Percentiles rank a stretch among this genome's conserved stretches.
Evolutionary conservation across 2,329 filamentous ascomycete genomes (phyloP).

Genomic region (Colletotrichum navitas): DNA sequence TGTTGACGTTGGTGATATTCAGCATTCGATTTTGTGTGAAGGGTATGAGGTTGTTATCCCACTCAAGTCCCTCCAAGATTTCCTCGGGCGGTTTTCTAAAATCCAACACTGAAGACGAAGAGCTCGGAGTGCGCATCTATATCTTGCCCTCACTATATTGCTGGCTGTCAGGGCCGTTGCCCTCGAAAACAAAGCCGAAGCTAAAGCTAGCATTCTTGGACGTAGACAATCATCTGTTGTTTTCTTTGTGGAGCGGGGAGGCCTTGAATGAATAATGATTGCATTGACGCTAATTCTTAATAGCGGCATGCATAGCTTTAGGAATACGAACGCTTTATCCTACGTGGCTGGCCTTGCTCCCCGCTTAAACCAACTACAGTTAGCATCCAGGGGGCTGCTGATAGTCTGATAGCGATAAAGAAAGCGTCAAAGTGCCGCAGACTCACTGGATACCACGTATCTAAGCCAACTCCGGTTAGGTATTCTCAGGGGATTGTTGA

Average conservation of each 20-base stretch:
- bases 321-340: neutral
- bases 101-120: neutral
- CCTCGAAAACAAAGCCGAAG: neutral
- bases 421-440: neutral
- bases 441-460: too few relatives aligned
- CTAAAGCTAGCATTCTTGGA: neutral
- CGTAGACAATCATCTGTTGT: too few relatives aligned
- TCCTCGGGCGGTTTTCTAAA: too few relatives aligned
- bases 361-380: neutral
- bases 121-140: neutral
- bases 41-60: too few relatives aligned
- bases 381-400: neutral
- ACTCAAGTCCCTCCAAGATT: too few relatives aligned
- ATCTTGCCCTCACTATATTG: neutral
- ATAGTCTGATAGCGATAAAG: too few relatives aligned
- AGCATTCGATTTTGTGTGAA: neutral
- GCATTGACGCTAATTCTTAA: neutral
- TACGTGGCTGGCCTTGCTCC: neutral
- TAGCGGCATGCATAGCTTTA: neutral
- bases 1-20: neutral
- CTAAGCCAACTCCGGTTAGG: too few relatives aligned
- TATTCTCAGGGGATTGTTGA: too few relatives aligned
- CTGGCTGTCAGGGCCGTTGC: neutral
- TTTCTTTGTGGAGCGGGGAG: neutral
- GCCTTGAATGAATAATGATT: neutral